Percentiles rank a stretch among this genome's conserved stretches.
phyloP scores from a whole-genome alignment of 2,329 filamentous ascomycete genomes.

The Paraphaeosphaeria minitans region DNA sequence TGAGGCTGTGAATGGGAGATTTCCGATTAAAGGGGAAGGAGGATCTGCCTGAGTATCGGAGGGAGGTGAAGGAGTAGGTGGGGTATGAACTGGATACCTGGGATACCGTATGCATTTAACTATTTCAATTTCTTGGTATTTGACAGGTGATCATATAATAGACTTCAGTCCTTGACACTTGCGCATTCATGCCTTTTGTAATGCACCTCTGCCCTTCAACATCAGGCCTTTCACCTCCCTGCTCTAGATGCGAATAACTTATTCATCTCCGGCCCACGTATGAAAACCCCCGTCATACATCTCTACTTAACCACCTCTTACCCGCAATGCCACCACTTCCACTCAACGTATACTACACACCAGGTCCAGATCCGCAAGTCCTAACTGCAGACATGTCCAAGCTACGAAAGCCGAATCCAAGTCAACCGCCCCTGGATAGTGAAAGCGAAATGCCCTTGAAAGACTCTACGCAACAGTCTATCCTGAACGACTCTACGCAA shows the following conservation, averaged over 20 bases:
- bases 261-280: too few species aligned
- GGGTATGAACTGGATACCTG: background rate
- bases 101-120: background rate
- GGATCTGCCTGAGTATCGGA: background rate
- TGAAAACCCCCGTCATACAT: too few species aligned
- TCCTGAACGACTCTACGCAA: background rate
- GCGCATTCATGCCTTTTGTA: background rate
- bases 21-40: constrained; percentile 15
- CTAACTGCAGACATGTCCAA: background rate
- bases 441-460: background rate
- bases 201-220: background rate
- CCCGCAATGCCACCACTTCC: background rate
- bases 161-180: background rate
- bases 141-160: background rate
- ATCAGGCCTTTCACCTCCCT: background rate
- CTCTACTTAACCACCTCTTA: background rate
- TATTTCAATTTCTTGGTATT: background rate
- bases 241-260: too few species aligned
- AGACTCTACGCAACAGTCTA: background rate
- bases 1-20: constrained; percentile 18
- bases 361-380: background rate
- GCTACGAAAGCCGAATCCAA: background rate
- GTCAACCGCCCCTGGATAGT: background rate
- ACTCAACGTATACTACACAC: background rate
- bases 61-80: background rate